Evolutionary conservation across 495 filamentous ascomycete species (phyloP).

Genomic region (Penicillium cataractarum): DNA sequence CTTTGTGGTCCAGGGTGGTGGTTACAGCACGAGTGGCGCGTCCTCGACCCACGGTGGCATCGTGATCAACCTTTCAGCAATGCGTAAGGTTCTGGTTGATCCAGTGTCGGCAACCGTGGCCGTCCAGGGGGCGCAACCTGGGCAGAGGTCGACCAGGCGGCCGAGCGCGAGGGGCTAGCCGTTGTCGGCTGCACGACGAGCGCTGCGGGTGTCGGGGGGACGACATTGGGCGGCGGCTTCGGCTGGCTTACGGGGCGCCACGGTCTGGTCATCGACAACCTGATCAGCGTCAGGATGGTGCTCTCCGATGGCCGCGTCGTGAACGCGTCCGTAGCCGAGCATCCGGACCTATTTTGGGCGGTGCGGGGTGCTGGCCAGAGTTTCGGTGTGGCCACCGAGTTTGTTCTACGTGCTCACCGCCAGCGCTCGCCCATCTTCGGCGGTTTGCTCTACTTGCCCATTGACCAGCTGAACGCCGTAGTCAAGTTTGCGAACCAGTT

Average conservation of each 20-base stretch:
- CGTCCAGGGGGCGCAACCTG: slow-evolving; percentile 54
- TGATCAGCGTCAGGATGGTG: slow-evolving; percentile 49
- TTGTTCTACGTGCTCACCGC: slow-evolving; percentile 39
- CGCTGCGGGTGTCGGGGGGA: slow-evolving; percentile 28
- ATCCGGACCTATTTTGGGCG: slow-evolving; percentile 49
- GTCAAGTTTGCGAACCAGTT: slow-evolving; percentile 46
- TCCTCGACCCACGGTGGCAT: slow-evolving; percentile 39
- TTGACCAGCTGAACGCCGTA: slow-evolving; percentile 26
- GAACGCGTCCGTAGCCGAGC: slow-evolving; percentile 26
- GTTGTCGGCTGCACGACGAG: slow-evolving; percentile 53
- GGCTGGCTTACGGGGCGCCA: slow-evolving; percentile 47
- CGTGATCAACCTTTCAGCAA: slow-evolving; percentile 50
- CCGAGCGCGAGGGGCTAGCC: slow-evolving; percentile 46
- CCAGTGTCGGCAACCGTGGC: slow-evolving; percentile 39
- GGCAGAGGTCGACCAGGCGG: slow-evolving; percentile 53
- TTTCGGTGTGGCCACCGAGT: slow-evolving; percentile 46
- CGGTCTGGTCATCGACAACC: slow-evolving; percentile 52
- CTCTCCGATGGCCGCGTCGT: slow-evolving; percentile 47
- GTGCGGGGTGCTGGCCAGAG: slow-evolving; percentile 41
- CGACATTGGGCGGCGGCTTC: slow-evolving; percentile 57
- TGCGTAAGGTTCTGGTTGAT: slow-evolving; percentile 50
- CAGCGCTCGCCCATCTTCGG: slow-evolving; percentile 42
- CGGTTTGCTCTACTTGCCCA: slow-evolving; percentile 43
- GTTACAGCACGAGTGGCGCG: slow-evolving; percentile 18
- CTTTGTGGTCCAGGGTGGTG: slow-evolving; percentile 24